Base-by-base conservation (phyloP, 2,329 filamentous ascomycete species). In the Zasmidium cellare region DNA sequence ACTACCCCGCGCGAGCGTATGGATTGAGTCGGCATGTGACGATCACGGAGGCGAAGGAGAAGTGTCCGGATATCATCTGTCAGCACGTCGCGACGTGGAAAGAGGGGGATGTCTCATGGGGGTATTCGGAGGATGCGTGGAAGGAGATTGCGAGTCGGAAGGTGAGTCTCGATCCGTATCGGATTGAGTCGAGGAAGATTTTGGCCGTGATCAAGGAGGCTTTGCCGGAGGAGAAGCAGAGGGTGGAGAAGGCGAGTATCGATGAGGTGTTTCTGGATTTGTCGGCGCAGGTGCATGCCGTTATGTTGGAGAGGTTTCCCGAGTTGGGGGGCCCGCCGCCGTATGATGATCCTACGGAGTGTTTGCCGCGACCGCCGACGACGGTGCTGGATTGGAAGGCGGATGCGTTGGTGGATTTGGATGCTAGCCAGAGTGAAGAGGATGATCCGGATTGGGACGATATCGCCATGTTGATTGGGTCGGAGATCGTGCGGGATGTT, bases 21-120 rank as follows among this genome's bases (percentile, higher is more conserved):
- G 92, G 91, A 1, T 86, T 99, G 54, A 88, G 81, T 46, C 81
- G 93, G 31, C 90, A 96, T 76, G 87, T 93, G 62, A 89, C 86
- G 9, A 83, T 91, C 45, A 80, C 81, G 3, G 94, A 97, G 69
- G 94, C 94, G 18, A 88, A 87, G 74, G 93, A 93, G 74, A 80
- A 91, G 62, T 99, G 94, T 69, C 92, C 93, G 0, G 80, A 89
- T 14, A 81, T 99, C 25, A 86, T 96, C 56, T 80, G 90, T 54
- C 93, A 97, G 75, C 94, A 99, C 73, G 94, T 97, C 18, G 92
- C 92, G 46, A 97, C 92, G 3, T 97, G 92, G 87, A 87, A 90
- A 68, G 92, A 96, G 72, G 93, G 93, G 0, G 91, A 97, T 62
- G 88, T 89, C 65, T 90, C 85, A 69, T 99, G 94, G 94, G 90